phyloP scores from a whole-genome alignment of 2,329 filamentous ascomycete genomes.

The Alternaria novae-zelandiae region DNA sequence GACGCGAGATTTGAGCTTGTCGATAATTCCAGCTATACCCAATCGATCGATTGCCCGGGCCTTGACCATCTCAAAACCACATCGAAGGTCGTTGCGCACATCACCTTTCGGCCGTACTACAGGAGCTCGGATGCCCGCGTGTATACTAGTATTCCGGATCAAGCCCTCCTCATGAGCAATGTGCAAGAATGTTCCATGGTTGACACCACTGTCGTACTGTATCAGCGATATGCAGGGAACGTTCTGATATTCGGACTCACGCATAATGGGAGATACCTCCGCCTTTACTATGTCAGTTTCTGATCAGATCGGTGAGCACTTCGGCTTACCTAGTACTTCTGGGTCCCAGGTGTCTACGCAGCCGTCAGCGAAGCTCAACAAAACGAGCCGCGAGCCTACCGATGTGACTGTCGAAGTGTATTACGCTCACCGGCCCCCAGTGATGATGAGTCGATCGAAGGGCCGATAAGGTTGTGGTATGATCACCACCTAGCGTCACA shows the following conservation, averaged over 20 bases:
- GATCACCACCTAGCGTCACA: constrained; percentile 62
- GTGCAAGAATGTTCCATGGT: constrained; percentile 68
- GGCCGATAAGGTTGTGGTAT: constrained; percentile 62
- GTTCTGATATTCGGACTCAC: constrained; percentile 43
- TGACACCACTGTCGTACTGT: constrained; percentile 51
- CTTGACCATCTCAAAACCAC: constrained; percentile 64
- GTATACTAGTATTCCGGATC: constrained; percentile 64
- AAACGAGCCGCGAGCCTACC: constrained; percentile 32
- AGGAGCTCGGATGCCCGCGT: constrained; percentile 67
- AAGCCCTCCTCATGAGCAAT: constrained; percentile 68
- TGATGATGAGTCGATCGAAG: constrained; percentile 56
- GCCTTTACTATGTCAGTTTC: constrained; percentile 41
- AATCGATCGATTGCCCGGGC: constrained; percentile 62
- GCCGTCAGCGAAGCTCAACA: not conserved
- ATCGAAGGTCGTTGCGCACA: constrained; percentile 62
- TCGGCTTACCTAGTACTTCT: constrained; percentile 55
- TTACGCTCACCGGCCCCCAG: constrained; percentile 63
- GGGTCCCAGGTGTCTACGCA: constrained; percentile 62
- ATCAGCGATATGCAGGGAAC: constrained; percentile 3
- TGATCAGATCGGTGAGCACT: not conserved
- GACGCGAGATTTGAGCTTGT: constrained; percentile 58
- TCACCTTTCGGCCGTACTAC: constrained; percentile 58
- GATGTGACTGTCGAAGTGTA: constrained; percentile 64
- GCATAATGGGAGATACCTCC: constrained; percentile 67
- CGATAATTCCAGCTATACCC: constrained; percentile 56